Evolutionary conservation across 495 filamentous ascomycete species (phyloP), one percentile per base, ranked within the genome.

Genomic region (Pyronema domesticum): DNA sequence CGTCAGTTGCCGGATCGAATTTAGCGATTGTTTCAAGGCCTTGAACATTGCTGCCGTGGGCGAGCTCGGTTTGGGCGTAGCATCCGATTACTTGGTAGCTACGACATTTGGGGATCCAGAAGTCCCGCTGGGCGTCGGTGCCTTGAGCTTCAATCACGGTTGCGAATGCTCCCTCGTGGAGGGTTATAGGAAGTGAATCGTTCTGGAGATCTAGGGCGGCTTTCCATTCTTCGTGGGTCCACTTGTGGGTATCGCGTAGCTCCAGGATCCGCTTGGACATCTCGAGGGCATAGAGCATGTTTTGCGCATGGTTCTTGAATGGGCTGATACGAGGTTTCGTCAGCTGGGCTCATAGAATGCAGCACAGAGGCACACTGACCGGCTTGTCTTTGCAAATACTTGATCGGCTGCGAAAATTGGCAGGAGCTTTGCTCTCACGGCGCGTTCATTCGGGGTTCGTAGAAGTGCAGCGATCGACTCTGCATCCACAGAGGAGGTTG

Each of bases 51-150:
- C 75, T 81, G 4, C 82, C 82, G 62, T 86, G 82, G 11, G 82
- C 82, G 15, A 86, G 60, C 62, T 86, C 82, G 0, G 82, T 85
- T 65, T 86, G 82, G 1, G 82, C 82, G 63, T 86, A 86, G 60
- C 82, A 85, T 51, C 83, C 83, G 55, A 85, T 78, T 53, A 76
- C 74, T 65, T 83, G 67, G 64, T 83, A 83, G 19, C 76, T 72
- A 47, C 74, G 63, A 3, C 82, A 82, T 15, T 68, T 74, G 53
- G 80, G 73, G 53, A 80, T 70, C 73, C 83, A 86, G 37, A 78
- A 69, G 58, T 80, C 74, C 55, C 78, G 75, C 63, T 86, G 82
- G 63, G 84, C 80, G 9, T 78, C 72, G 18, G 74, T 83, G 33
- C 78, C 77, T 70, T 85, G 82, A 55, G 80, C 79, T 3, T 74